A percentile compares a stretch with the other conserved stretches of the same genome.
Evolutionary conservation across 768 basidiomycete genomes (phyloP).

Genomic region (Rhodotorula graminis): DNA sequence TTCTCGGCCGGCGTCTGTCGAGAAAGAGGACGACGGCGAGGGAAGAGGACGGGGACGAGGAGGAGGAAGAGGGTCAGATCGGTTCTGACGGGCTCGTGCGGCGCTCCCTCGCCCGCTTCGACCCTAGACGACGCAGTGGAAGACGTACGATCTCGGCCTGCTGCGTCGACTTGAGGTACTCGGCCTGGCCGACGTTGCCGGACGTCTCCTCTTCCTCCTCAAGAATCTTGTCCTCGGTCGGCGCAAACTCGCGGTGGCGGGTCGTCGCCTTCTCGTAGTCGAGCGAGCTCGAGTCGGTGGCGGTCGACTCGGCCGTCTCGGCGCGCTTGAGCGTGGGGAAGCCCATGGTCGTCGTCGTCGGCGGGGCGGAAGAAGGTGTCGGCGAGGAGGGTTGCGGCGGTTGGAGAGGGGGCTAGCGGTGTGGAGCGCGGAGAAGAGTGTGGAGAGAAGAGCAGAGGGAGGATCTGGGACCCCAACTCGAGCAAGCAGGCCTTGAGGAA

Average conservation of each 20-base stretch:
- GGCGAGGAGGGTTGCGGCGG: background rate
- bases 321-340: slow-evolving; percentile 22
- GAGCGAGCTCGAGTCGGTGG: slow-evolving; percentile 12
- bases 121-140: too few species aligned
- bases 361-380: background rate
- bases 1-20: slow-evolving; percentile 26
- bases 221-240: slow-evolving; percentile 1
- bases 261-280: slow-evolving; percentile 17
- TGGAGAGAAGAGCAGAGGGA: too few species aligned
- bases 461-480: too few species aligned
- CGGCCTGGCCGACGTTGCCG: slow-evolving; percentile 22
- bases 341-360: background rate
- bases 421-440: background rate
- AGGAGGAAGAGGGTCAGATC: too few species aligned
- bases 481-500: too few species aligned
- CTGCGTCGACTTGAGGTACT: slow-evolving; percentile 15
- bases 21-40: background rate
- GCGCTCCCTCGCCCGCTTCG: too few species aligned
- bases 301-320: slow-evolving; percentile 13
- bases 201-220: slow-evolving; percentile 18
- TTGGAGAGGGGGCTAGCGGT: too few species aligned
- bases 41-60: too few species aligned
- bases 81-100: too few species aligned
- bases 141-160: slow-evolving; percentile 17
- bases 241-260: slow-evolving; percentile 16